Percentiles rank a stretch among this genome's conserved stretches.
phyloP scores from a whole-genome alignment of 1,139 yeast species.

The Magnusiomyces fungicola region DNA sequence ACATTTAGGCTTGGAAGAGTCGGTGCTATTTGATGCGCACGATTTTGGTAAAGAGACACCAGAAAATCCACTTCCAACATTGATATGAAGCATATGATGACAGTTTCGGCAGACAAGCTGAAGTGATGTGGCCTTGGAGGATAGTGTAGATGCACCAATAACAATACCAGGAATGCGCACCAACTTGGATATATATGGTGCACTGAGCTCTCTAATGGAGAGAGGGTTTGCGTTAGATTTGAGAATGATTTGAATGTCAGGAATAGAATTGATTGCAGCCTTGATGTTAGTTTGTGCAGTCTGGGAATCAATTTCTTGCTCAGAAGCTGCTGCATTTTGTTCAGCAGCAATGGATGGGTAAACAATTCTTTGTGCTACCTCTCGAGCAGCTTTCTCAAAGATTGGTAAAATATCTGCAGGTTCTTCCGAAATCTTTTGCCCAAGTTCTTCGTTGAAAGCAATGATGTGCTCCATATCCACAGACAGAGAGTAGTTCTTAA shows the following conservation, averaged over 20 bases:
- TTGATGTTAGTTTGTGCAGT: slow-evolving; percentile 3
- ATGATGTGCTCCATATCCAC: slow-evolving; percentile 83
- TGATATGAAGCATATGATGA: slow-evolving; percentile 65
- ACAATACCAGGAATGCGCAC: slow-evolving; percentile 90
- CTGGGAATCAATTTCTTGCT: slow-evolving; percentile 13
- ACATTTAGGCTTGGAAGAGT: slow-evolving; percentile 56
- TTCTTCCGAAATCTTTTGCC: slow-evolving; percentile 74
- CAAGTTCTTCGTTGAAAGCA: slow-evolving; percentile 81
- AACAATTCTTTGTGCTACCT: slow-evolving; percentile 77
- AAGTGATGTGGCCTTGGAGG: slow-evolving; percentile 79
- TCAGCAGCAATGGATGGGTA: slow-evolving; percentile 36
- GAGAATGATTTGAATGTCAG: slow-evolving; percentile 76
- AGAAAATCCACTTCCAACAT: slow-evolving; percentile 72
- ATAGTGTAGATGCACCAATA: slow-evolving; percentile 82
- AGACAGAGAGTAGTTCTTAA: slow-evolving; percentile 62
- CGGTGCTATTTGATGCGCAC: slow-evolving; percentile 51
- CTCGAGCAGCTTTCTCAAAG: slow-evolving; percentile 85
- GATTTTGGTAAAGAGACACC: slow-evolving; percentile 64
- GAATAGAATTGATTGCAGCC: slow-evolving; percentile 39
- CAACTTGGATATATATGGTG: slow-evolving; percentile 82
- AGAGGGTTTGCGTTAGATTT: slow-evolving; percentile 66
- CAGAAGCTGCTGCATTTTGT: slow-evolving; percentile 36
- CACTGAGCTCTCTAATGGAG: slow-evolving; percentile 74
- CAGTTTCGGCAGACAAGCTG: slow-evolving; percentile 86
- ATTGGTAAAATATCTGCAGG: slow-evolving; percentile 86